Evolutionary conservation across 164 flowering plant species (phyloP).

Genomic region (Vitis labrusca): DNA sequence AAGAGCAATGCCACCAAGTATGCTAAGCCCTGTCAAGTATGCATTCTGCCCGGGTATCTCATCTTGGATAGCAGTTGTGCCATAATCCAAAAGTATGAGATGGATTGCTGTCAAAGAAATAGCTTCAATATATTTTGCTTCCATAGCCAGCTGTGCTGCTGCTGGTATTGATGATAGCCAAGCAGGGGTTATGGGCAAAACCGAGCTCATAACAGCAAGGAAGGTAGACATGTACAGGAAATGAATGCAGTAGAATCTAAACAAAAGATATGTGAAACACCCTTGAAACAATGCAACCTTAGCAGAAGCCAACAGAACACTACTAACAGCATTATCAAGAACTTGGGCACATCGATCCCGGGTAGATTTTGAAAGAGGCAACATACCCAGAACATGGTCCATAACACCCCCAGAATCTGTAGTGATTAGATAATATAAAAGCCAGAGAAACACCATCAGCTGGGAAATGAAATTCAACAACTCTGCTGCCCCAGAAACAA

Average conservation of each 20-base stretch:
- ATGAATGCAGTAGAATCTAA: background rate
- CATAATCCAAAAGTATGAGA: constrained; percentile 7
- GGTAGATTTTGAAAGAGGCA: background rate
- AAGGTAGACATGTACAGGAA: constrained; percentile 2
- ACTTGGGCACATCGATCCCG: background rate
- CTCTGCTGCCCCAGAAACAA: constrained; percentile 1
- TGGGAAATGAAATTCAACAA: background rate
- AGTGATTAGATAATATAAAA: background rate
- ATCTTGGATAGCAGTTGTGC: constrained; percentile 9
- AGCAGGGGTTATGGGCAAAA: background rate
- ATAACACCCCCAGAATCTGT: background rate
- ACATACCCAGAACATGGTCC: background rate
- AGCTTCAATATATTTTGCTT: constrained; percentile 7
- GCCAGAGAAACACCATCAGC: background rate
- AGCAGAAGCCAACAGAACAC: background rate
- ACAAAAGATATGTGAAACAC: background rate
- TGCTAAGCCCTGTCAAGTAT: constrained; percentile 10
- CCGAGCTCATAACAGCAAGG: background rate
- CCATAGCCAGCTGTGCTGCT: constrained; percentile 7
- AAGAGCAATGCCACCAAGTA: constrained; percentile 10
- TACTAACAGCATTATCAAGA: constrained; percentile 4
- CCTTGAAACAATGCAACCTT: constrained; percentile 3
- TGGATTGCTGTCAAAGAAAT: constrained; percentile 1
- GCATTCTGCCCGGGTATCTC: constrained; percentile 10
- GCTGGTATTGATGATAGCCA: constrained; percentile 7